phyloP scores from a whole-genome alignment of 805 yeast genomes.

The Yarrowia sp. region DNA sequence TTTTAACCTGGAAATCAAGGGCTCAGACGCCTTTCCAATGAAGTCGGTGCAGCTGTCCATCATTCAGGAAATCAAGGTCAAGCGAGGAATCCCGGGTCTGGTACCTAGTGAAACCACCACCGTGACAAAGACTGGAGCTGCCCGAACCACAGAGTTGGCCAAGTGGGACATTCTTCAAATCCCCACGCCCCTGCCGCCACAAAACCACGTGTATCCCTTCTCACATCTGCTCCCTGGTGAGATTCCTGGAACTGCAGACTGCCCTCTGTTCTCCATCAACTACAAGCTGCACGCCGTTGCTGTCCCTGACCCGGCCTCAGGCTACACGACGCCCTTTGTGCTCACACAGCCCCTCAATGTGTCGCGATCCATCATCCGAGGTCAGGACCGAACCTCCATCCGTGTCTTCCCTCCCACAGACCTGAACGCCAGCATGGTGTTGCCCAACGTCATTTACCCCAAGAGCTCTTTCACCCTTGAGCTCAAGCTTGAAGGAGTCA shows the following conservation, averaged over 20 bases:
- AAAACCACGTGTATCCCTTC: conserved; percentile 86
- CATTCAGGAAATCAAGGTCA: conserved; percentile 58
- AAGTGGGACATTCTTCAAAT: conserved; percentile 79
- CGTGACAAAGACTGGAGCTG: conserved; percentile 58
- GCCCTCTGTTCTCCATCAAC: conserved; percentile 61
- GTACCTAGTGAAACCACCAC: conserved; percentile 55
- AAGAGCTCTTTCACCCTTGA: conserved; percentile 82
- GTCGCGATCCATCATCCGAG: conserved; percentile 71
- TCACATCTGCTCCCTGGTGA: conserved; percentile 85
- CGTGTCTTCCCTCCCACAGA: conserved; percentile 96
- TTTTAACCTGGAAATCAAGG: conserved; percentile 56
- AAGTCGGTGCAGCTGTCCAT: conserved; percentile 60
- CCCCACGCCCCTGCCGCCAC: conserved; percentile 56
- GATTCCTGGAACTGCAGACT: conserved; percentile 66
- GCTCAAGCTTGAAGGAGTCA: conserved; percentile 61
- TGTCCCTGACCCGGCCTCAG: conserved; percentile 31
- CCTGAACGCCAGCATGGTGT: conserved; percentile 76
- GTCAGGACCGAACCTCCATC: conserved; percentile 79
- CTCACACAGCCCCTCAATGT: conserved; percentile 64
- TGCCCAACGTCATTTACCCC: conserved; percentile 89
- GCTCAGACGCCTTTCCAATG: conserved; percentile 43
- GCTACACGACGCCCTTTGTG: conserved; percentile 38
- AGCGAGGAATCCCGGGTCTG: conserved; percentile 41
- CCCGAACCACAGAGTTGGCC: conserved; percentile 60
- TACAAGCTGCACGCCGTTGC: conserved; percentile 69